Evolutionary conservation across 495 filamentous ascomycete genomes (phyloP).

Genomic region (Penicillium bovifimosum): DNA sequence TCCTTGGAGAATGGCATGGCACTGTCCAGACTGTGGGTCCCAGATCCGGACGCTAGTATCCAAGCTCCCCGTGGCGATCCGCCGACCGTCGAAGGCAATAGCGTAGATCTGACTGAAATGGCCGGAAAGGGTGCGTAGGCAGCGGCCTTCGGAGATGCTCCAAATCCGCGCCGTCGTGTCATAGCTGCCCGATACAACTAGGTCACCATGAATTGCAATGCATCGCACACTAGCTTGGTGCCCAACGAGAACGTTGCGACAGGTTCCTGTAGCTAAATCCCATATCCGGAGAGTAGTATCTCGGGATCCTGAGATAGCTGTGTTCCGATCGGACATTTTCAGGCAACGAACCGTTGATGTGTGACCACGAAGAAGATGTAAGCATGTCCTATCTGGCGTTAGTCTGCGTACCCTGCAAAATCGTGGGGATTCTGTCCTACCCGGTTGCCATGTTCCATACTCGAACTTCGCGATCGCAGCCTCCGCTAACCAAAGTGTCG

Average conservation of each 20-base stretch:
- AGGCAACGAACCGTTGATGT: slow-evolving; percentile 95
- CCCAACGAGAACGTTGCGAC: slow-evolving; percentile 85
- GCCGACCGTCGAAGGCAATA: slow-evolving; percentile 88
- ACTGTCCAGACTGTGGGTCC: slow-evolving; percentile 85
- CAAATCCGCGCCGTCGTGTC: slow-evolving; percentile 95
- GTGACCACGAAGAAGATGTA: slow-evolving; percentile 86
- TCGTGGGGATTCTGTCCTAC: slow-evolving; percentile 46
- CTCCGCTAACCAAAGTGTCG: slow-evolving; percentile 90
- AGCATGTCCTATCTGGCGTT: slow-evolving; percentile 47
- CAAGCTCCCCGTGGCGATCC: slow-evolving; percentile 93
- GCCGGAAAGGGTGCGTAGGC: slow-evolving; percentile 80
- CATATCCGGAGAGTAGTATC: slow-evolving; percentile 93
- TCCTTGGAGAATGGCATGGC: slow-evolving; percentile 89
- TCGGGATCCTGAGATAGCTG: slow-evolving; percentile 91
- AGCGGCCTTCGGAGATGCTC: slow-evolving; percentile 92
- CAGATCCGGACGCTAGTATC: slow-evolving; percentile 97
- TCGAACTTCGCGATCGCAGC: slow-evolving; percentile 92
- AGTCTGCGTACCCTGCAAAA: not conserved
- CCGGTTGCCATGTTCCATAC: slow-evolving; percentile 97
- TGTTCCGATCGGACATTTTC: slow-evolving; percentile 92
- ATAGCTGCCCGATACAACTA: slow-evolving; percentile 94
- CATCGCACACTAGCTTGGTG: slow-evolving; percentile 97
- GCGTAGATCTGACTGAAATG: slow-evolving; percentile 99
- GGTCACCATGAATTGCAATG: slow-evolving; percentile 89
- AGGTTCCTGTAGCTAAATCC: slow-evolving; percentile 83